Base-by-base conservation (phyloP, 768 basidiomycete species). In the Agrocybe pediades region DNA sequence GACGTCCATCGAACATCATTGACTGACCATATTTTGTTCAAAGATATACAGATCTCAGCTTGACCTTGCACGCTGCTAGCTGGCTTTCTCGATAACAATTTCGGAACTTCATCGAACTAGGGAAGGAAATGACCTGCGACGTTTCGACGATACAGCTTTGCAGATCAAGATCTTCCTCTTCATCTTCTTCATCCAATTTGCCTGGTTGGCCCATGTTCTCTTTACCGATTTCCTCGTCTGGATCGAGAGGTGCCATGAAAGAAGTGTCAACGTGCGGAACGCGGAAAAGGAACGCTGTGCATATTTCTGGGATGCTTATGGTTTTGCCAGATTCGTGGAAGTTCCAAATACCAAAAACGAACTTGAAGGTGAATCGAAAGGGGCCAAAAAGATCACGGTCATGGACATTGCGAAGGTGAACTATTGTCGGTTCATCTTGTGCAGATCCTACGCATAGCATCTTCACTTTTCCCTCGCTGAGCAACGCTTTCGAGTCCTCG, bases 281-380 rank as follows among this genome's bases (percentile, higher is more conserved):
- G 5, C 33, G 33, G 33, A 36, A 36, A 36, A 36, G 3, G n/a
- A 6, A 36, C 33, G 33, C 33, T 13, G 33, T n/a, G n/a, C 6
- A 36, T 4, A n/a, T 36, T 6, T 36, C 33, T 36, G 33, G 33
- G n/a, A 36, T 36, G 5, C n/a, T n/a, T 11, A 36, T n/a, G n/a
- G 33, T 15, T 36, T 36, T 36, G 4, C 33, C 5, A 5, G 33
- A 15, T 13, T 36, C 33, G 33, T 13, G 33, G 36, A 55, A 55
- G 9, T 47, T 53, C 52, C 52, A 53, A n/a, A 57, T 57, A 1
- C 56, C 56, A 44, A 57, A 53, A 17, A 53, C 33, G 42, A 57
- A 57, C 33, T 53, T 41, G 27, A 47, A 47, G 16, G 33, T 45
- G 24, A 41, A 53, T 9, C 52, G 44, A 36, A 46, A 46, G n/a